Evolutionary conservation across 176 grass and related monocot species (phyloP).

Genomic region (Cenchrus fungigraminus): DNA sequence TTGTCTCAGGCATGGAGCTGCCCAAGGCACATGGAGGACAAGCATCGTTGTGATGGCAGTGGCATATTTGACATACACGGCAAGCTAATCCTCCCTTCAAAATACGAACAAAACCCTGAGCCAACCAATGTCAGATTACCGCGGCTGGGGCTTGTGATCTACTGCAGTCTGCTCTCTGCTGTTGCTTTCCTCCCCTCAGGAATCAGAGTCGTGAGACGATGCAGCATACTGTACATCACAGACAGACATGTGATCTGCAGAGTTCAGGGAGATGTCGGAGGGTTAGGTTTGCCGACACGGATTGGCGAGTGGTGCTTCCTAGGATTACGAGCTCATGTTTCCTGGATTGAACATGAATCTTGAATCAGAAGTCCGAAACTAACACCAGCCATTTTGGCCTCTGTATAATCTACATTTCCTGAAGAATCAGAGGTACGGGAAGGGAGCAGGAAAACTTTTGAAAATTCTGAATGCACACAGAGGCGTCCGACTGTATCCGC

Average conservation of each 20-base stretch:
- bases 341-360: not conserved
- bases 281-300: constrained; percentile 48
- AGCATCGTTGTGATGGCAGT: constrained; percentile 1
- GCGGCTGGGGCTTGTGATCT: constrained; percentile 24
- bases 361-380: not conserved
- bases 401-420: not conserved
- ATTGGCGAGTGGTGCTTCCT: not conserved
- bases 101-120: not conserved
- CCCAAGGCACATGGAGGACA: constrained; percentile 20
- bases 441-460: not conserved
- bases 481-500: not conserved
- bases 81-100: not conserved
- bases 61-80: not conserved
- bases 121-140: not conserved
- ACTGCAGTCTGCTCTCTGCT: not conserved
- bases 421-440: not conserved
- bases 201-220: not conserved
- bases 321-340: constrained; percentile 19
- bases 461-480: not conserved
- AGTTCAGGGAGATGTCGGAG: constrained; percentile 20
- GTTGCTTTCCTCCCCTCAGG: not conserved
- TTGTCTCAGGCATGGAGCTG: constrained; percentile 33
- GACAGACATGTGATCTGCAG: not conserved
- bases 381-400: not conserved
- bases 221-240: not conserved